Conservation (phyloP, 345 rosid species). For the Atalantia buxifolia region DNA sequence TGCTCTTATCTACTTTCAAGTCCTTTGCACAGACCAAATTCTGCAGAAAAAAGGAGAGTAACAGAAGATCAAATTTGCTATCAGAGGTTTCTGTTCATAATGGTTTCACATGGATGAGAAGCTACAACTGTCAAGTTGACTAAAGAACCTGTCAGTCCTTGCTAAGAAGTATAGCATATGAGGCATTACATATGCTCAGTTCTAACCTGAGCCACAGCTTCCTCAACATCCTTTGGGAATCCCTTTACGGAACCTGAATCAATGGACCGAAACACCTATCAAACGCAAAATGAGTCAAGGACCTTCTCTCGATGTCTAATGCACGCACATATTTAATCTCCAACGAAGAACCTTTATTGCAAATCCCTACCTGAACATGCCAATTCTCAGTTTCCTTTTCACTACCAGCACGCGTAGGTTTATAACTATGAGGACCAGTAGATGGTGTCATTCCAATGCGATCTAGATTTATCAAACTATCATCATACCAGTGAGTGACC, state of each 20-base stretch:
- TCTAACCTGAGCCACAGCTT: slow-evolving; percentile 54
- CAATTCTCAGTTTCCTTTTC: slow-evolving; percentile 63
- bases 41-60: slow-evolving; percentile 23
- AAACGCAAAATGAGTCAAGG: not conserved
- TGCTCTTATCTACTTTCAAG: slow-evolving; percentile 64
- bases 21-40: slow-evolving; percentile 60
- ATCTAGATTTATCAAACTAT: slow-evolving; percentile 53
- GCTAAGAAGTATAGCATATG: not conserved
- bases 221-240: slow-evolving; percentile 48
- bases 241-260: slow-evolving; percentile 78
- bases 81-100: not conserved
- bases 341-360: not conserved
- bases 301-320: not conserved
- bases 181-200: not conserved
- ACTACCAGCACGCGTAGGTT: slow-evolving; percentile 23
- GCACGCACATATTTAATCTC: not conserved
- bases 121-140: not conserved
- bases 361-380: slow-evolving; percentile 70
- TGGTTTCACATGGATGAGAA: not conserved
- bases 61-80: not conserved
- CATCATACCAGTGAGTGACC: slow-evolving; percentile 48
- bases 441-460: slow-evolving; percentile 53
- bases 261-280: slow-evolving; percentile 63
- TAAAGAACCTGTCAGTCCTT: not conserved
- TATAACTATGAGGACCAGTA: slow-evolving; percentile 37